These are phyloP conservation scores for Suhomyces anneliseae DNA, from an alignment of 1,139 yeast genomes.

Conservation along the genomic window DNA sequence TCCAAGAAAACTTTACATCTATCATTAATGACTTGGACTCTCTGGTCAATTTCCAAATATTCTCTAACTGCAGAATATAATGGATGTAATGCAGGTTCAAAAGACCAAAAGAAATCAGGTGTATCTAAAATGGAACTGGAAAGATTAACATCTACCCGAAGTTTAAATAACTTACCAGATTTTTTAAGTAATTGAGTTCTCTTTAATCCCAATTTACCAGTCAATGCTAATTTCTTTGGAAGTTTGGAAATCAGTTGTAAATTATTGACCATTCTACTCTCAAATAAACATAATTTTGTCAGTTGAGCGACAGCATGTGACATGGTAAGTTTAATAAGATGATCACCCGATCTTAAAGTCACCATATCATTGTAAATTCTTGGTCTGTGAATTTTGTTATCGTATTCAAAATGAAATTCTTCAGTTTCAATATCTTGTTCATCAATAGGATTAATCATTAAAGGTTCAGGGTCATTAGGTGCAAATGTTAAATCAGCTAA, in stretches of 20 bases:
- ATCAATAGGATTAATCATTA: constrained; percentile 72
- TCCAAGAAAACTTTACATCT: constrained; percentile 92
- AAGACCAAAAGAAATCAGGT: constrained; percentile 95
- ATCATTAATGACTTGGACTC: constrained; percentile 91
- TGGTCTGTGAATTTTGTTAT: constrained; percentile 77
- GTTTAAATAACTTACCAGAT: constrained; percentile 84
- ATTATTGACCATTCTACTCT: constrained; percentile 83
- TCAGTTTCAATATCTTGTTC: constrained; percentile 95
- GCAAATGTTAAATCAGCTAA: constrained; percentile 91
- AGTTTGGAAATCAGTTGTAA: constrained; percentile 81
- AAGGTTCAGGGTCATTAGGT: constrained; percentile 40
- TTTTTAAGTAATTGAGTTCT: constrained; percentile 80
- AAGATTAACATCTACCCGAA: constrained; percentile 89
- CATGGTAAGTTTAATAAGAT: constrained; percentile 85
- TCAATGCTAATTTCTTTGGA: constrained; percentile 85
- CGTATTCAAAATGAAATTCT: constrained; percentile 91
- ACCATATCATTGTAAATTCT: constrained; percentile 93
- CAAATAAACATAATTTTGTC: constrained; percentile 86
- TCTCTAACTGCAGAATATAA: constrained; percentile 87
- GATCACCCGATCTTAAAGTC: constrained; percentile 87
- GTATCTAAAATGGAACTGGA: constrained; percentile 90
- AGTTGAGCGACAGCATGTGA: constrained; percentile 98
- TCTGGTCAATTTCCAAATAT: constrained; percentile 88
- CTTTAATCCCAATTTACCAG: constrained; percentile 80
- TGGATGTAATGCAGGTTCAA: constrained; percentile 94